Conservation (phyloP, 306 rosid species). For the Corylus avellana region DNA sequence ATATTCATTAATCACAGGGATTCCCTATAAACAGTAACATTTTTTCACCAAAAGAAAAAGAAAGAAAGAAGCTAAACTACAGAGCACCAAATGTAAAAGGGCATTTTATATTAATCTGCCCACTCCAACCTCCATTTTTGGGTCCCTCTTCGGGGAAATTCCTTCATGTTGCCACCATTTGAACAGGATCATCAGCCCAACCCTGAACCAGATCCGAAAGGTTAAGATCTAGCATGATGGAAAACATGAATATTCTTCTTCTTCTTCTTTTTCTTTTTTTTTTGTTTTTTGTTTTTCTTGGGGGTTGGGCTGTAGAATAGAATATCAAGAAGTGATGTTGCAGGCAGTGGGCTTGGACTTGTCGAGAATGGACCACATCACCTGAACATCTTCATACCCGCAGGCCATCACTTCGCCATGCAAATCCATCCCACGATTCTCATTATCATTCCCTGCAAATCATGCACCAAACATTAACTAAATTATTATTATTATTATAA, state of each 20-base stretch:
- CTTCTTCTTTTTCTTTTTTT: neutral
- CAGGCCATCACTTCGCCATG: constrained; percentile 98
- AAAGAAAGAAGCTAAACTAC: constrained; percentile 21
- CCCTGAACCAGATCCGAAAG: constrained; percentile 30
- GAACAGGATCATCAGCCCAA: neutral
- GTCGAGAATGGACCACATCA: constrained; percentile 96
- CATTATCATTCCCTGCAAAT: constrained; percentile 17
- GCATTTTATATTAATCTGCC: constrained; percentile 19
- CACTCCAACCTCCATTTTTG: neutral
- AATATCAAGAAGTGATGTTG: constrained; percentile 51
- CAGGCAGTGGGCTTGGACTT: constrained; percentile 68
- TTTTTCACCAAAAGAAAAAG: neutral
- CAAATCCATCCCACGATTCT: constrained; percentile 61
- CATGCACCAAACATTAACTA: no score
- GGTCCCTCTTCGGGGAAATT: neutral
- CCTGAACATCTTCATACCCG: constrained; percentile 91
- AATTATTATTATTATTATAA: no score
- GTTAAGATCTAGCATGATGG: constrained; percentile 26
- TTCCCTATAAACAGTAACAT: constrained; percentile 46
- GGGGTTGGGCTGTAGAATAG: neutral
- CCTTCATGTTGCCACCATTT: neutral
- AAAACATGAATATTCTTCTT: constrained; percentile 24
- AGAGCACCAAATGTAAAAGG: constrained; percentile 29
- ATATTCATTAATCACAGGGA: constrained; percentile 56
- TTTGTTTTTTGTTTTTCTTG: neutral